These are phyloP conservation scores for Wickerhamiella nectarea DNA, from an alignment of 805 yeast species.

Conservation along the genomic window DNA sequence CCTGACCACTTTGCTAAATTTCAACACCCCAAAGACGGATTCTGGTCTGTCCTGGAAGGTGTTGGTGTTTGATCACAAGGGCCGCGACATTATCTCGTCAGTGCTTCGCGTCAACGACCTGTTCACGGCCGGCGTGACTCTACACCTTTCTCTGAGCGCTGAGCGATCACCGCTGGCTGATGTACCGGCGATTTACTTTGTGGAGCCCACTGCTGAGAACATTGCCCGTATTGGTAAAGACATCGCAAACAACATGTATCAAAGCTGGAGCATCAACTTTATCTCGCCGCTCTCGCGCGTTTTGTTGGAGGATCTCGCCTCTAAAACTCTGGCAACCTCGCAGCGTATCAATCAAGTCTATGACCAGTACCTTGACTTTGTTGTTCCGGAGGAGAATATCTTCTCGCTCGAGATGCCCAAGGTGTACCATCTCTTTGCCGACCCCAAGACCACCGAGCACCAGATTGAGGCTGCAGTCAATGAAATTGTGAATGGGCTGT, in stretches of 20 bases:
- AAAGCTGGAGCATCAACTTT: conserved; percentile 71
- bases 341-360: conserved; percentile 70
- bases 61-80: conserved; percentile 62
- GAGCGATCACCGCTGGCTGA: conserved; percentile 78
- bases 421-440: conserved; percentile 56
- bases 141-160: conserved; percentile 62
- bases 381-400: conserved; percentile 84
- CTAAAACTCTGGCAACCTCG: conserved; percentile 57
- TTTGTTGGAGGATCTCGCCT: conserved; percentile 76
- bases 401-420: conserved; percentile 61
- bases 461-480: conserved; percentile 57
- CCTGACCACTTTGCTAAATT: conserved; percentile 59
- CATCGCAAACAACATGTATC: conserved; percentile 59
- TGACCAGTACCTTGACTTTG: conserved; percentile 86
- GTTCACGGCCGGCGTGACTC: conserved; percentile 79
- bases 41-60: conserved; percentile 58
- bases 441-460: conserved; percentile 60
- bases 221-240: conserved; percentile 58
- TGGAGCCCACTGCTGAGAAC: conserved; percentile 74
- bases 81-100: conserved; percentile 77
- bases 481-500: conserved; percentile 62
- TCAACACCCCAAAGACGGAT: conserved; percentile 45
- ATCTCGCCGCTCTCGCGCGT: conserved; percentile 67
- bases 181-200: conserved; percentile 87
- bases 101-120: conserved; percentile 88